Percentiles rank a stretch among this genome's conserved stretches.
phyloP scores from a whole-genome alignment of 2,329 filamentous ascomycete species.

The Bipolaris zeicola region DNA sequence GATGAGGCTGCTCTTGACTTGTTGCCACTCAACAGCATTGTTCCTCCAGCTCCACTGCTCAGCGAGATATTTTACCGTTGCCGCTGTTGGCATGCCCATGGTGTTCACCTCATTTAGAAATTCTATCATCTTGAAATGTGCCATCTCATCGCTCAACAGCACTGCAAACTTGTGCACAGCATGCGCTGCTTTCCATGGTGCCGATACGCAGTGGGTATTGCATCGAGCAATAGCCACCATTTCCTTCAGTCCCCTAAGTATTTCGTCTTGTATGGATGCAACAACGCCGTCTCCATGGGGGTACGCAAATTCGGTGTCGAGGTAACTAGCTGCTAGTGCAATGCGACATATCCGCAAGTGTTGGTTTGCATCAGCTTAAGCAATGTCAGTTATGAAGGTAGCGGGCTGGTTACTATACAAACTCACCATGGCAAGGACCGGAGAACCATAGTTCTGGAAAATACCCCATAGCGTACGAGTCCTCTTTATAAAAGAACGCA shows the following conservation, averaged over 20 bases:
- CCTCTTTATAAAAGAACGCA: constrained; percentile 19
- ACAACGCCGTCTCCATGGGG: neutral
- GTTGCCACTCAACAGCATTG: neutral
- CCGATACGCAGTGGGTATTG: constrained; percentile 17
- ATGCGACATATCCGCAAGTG: constrained; percentile 23
- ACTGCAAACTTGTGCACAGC: constrained; percentile 22
- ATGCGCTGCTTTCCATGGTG: constrained; percentile 18
- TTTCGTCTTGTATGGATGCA: constrained; percentile 1
- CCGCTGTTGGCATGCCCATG: constrained; percentile 21
- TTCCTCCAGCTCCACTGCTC: constrained; percentile 19
- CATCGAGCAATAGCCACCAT: constrained; percentile 25
- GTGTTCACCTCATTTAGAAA: constrained; percentile 27
- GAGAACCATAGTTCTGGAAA: constrained; percentile 27
- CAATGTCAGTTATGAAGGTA: neutral
- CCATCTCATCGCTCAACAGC: constrained; percentile 10
- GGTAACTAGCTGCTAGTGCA: constrained; percentile 14
- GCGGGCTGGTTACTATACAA: neutral
- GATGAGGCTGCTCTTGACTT: constrained; percentile 13
- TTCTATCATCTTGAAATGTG: constrained; percentile 21
- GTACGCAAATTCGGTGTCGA: neutral
- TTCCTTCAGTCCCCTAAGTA: constrained; percentile 17
- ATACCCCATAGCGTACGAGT: neutral
- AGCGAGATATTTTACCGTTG: constrained; percentile 15
- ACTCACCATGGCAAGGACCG: constrained; percentile 23
- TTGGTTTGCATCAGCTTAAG: constrained; percentile 25